Conservation (phyloP, 805 yeast genomes). For the Pichia gijzeniarum region DNA sequence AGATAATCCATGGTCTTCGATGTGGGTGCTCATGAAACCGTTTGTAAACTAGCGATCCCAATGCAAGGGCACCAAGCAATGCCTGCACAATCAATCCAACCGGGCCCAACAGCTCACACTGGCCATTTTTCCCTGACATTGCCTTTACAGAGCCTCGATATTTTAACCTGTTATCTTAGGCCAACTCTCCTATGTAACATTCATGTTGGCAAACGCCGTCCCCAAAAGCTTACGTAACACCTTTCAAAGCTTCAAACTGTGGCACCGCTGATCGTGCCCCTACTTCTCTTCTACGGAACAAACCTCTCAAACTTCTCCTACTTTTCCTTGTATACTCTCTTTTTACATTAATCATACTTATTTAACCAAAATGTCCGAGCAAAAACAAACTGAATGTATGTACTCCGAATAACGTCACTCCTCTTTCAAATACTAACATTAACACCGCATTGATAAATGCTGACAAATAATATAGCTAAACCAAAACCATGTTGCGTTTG, state of each 20-base stretch:
- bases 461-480: constrained; percentile 32
- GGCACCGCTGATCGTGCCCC: neutral
- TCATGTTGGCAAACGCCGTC: neutral
- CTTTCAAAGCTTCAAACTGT: neutral
- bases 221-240: neutral
- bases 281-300: no score
- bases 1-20: constrained; percentile 78
- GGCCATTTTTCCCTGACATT: neutral
- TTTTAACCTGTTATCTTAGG: no score
- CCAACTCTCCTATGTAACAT: no score
- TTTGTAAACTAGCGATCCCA: constrained; percentile 68
- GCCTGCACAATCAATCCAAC: constrained; percentile 77
- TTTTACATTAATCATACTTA: no score
- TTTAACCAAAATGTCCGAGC: constrained; percentile 12
- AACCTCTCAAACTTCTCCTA: no score
- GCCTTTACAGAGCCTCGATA: no score
- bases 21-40: constrained; percentile 72
- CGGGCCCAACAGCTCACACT: constrained; percentile 73
- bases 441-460: neutral
- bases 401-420: neutral
- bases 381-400: constrained; percentile 21
- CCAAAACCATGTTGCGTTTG: constrained; percentile 98
- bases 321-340: no score
- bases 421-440: no score
- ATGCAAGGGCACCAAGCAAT: constrained; percentile 67